Percentiles rank a stretch among this genome's conserved stretches.
Conservation (phyloP, 169 alveolate species). For the Fabrea salina region DNA sequence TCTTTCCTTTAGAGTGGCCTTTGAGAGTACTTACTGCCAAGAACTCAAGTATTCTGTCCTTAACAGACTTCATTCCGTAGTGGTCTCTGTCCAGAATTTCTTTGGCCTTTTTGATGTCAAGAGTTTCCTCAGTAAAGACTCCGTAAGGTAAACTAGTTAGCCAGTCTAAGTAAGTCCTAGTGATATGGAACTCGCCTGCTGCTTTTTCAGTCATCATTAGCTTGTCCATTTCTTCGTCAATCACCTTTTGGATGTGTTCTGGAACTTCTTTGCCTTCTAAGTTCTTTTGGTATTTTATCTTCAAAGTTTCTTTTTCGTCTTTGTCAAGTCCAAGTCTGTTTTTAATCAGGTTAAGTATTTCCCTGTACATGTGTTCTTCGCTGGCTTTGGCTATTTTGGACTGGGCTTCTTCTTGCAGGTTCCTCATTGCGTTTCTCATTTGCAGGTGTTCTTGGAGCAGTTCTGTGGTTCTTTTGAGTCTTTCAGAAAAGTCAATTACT, state of each 20-base stretch:
- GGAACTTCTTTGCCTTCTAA: slow-evolving; percentile 71
- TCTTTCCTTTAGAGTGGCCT: slow-evolving; percentile 83
- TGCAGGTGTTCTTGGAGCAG: slow-evolving; percentile 62
- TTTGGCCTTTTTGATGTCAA: slow-evolving; percentile 49
- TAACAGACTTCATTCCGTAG: slow-evolving; percentile 91
- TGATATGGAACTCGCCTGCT: slow-evolving; percentile 66
- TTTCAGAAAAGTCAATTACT: slow-evolving; percentile 37
- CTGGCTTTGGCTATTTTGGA: slow-evolving; percentile 52
- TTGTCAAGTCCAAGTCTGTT: slow-evolving; percentile 38
- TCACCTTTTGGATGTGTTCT: slow-evolving; percentile 61
- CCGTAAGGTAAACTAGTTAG: slow-evolving; percentile 77
- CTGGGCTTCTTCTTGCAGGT: slow-evolving; percentile 48
- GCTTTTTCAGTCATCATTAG: slow-evolving; percentile 66
- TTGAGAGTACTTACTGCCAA: slow-evolving; percentile 87
- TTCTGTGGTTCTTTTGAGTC: slow-evolving; percentile 45
- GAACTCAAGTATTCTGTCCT: slow-evolving; percentile 90
- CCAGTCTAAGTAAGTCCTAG: slow-evolving; percentile 72
- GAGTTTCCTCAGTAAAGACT: slow-evolving; percentile 54
- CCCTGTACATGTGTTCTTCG: slow-evolving; percentile 61
- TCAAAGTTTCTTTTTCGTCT: slow-evolving; percentile 59
- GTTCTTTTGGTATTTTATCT: slow-evolving; percentile 45
- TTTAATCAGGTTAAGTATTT: slow-evolving; percentile 35
- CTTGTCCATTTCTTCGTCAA: slow-evolving; percentile 64
- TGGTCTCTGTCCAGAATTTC: slow-evolving; percentile 85
- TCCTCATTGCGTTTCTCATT: slow-evolving; percentile 58